Conservation (phyloP, 208 protist species). For the Angomonas deanei region DNA sequence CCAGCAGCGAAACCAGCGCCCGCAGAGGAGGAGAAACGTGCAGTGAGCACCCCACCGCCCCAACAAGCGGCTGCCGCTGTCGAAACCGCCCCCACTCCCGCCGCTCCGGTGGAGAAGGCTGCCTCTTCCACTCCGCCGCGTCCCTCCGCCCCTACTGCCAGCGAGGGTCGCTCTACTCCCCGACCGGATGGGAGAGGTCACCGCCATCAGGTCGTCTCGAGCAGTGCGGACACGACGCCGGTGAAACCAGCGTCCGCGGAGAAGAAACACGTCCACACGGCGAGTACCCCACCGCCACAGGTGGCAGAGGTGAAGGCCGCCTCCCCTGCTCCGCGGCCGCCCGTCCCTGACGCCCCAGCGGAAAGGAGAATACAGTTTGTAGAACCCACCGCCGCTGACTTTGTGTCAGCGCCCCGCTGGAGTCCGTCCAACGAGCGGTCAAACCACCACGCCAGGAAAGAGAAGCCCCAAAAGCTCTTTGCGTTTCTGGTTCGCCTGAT, state of each 20-base stretch:
- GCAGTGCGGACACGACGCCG: too few species aligned
- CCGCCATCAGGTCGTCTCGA: too few species aligned
- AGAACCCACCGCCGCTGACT: conserved; percentile 2
- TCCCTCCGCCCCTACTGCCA: neutral
- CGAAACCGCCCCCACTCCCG: neutral
- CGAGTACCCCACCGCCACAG: neutral
- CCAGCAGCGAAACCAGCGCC: too few species aligned
- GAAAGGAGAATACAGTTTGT: neutral
- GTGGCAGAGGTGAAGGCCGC: neutral
- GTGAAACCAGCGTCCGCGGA: too few species aligned
- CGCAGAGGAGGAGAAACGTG: too few species aligned
- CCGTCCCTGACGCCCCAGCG: neutral
- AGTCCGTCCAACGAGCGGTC: neutral
- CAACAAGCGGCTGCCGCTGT: too few species aligned
- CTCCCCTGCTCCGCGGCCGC: too few species aligned
- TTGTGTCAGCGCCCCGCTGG: conserved; percentile 6
- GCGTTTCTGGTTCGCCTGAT: neutral
- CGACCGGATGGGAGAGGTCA: too few species aligned
- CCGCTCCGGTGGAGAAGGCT: neutral
- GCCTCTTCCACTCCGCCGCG: neutral
- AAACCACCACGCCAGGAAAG: neutral
- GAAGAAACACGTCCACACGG: neutral
- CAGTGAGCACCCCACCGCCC: too few species aligned
- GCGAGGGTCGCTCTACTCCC: neutral
- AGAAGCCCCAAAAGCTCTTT: neutral